These are phyloP conservation scores for Fusarium circinatum DNA, from an alignment of 2,329 filamentous ascomycete genomes.

Conservation along the genomic window DNA sequence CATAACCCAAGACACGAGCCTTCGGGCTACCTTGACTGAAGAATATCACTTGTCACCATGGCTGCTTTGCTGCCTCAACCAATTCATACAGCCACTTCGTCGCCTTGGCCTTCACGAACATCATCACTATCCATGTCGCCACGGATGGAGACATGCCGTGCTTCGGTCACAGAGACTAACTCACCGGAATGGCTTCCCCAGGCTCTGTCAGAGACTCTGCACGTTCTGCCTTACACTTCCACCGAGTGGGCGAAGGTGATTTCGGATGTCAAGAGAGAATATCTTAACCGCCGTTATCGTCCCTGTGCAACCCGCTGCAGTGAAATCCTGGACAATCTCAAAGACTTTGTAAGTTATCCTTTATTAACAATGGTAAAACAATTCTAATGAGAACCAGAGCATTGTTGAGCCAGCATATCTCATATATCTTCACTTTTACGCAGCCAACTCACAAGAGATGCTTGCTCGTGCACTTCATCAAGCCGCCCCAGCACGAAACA, in stretches of 20 bases:
- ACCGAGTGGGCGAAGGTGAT: constrained; percentile 64
- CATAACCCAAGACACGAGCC: constrained; percentile 7
- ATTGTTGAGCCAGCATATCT: constrained; percentile 63
- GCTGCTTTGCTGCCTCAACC: constrained; percentile 33
- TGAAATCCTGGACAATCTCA: constrained; percentile 62
- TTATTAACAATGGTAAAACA: not conserved
- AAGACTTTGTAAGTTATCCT: constrained; percentile 53
- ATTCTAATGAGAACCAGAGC: constrained; percentile 42
- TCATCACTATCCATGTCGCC: constrained; percentile 28
- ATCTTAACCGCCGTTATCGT: constrained; percentile 61
- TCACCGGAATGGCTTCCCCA: constrained; percentile 26
- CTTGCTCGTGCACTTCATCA: constrained; percentile 61
- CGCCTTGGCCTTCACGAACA: constrained; percentile 20
- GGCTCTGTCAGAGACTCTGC: constrained; percentile 34
- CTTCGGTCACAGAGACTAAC: constrained; percentile 5
- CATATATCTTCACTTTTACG: constrained; percentile 70
- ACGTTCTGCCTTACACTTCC: constrained; percentile 55
- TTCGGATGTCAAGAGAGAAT: constrained; percentile 64
- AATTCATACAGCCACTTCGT: constrained; percentile 24
- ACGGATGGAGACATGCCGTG: constrained; percentile 21
- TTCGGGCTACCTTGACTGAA: not conserved
- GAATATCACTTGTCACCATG: constrained; percentile 20
- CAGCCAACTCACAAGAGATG: constrained; percentile 68
- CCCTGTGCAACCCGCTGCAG: constrained; percentile 63
- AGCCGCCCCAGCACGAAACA: constrained; percentile 57